Evolutionary conservation across 2,329 filamentous ascomycete species (phyloP), one percentile per base, ranked within the genome.

Genomic region (Aspergillus pseudonomiae): DNA sequence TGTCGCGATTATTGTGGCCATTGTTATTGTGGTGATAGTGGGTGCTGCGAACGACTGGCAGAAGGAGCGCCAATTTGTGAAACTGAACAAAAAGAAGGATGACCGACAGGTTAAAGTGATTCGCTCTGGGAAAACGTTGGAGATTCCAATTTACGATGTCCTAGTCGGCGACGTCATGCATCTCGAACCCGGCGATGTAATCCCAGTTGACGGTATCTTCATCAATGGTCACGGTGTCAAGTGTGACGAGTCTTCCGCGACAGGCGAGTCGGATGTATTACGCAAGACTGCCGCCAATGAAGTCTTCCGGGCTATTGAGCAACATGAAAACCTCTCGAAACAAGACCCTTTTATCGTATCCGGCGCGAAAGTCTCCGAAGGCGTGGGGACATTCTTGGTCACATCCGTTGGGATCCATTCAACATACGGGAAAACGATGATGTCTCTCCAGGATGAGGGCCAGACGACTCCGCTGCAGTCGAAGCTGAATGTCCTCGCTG

Each of bases 31-130:
- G 54, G 89, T 93, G 4, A 77, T 90, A 24, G 91, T 92, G 24
- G 91, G 90, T 65, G 91, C 91, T n/a, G 80, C 89, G 39, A 94
- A 93, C 68, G 91, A 94, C 73, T 94, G 88, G 85, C 91, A 94
- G 71, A 93, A 93, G 76, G 91, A 93, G 74, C 85, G 89, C 53
- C 90, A 92, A 71, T 94, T 94, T 71, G 89, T 91, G 45, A 92
- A 92, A 75, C 80, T 94, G 64, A 93, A 93, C 77, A 88, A 88
- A 75, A 92, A 92, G 73, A 94, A 94, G 76, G 88, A 93, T 57
- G 89, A 93, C 72, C 85, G 91, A 36, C 81, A 85, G 57, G 88
- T 94, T 69, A 93, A 92, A 65, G 88, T 92, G 11, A 81, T 91
- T 58, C 88, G 92, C n/a, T 93, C 91, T 1, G 92, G 91, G 34